Conservation (phyloP, 1,139 yeast species). For the Nadsonia starkeyi-henricii region DNA sequence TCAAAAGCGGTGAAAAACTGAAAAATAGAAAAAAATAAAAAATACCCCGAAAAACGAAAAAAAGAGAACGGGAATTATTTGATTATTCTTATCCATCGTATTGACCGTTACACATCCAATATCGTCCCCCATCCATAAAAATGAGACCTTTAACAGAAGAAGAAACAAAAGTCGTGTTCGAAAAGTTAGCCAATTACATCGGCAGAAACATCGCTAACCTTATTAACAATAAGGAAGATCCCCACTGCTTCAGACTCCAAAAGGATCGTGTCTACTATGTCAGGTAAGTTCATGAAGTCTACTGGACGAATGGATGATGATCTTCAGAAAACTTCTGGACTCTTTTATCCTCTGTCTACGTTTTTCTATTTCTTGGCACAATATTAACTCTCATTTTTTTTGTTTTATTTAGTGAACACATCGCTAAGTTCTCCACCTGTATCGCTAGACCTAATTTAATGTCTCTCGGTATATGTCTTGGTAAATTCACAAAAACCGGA, state of each 20-base stretch:
- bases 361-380: neutral
- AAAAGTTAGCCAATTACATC: constrained; percentile 87
- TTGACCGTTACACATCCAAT: neutral
- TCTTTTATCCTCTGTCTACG: no score
- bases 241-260: constrained; percentile 89
- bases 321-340: no score
- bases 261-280: constrained; percentile 94
- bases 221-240: constrained; percentile 78
- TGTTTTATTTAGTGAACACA: constrained; percentile 38
- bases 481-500: constrained; percentile 95
- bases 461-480: constrained; percentile 88
- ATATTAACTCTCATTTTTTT: constrained; percentile 1
- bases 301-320: no score
- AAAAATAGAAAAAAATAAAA: neutral
- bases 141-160: constrained; percentile 97
- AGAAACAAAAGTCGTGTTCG: constrained; percentile 92
- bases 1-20: neutral
- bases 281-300: constrained; percentile 13
- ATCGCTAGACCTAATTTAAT: constrained; percentile 79
- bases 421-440: constrained; percentile 80
- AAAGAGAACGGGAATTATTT: neutral
- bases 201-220: constrained; percentile 86
- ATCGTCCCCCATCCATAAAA: constrained; percentile 1
- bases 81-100: neutral
- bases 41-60: neutral